These are phyloP conservation scores for Salix purpurea DNA, from an alignment of 345 rosid genomes.

Conservation along the genomic window DNA sequence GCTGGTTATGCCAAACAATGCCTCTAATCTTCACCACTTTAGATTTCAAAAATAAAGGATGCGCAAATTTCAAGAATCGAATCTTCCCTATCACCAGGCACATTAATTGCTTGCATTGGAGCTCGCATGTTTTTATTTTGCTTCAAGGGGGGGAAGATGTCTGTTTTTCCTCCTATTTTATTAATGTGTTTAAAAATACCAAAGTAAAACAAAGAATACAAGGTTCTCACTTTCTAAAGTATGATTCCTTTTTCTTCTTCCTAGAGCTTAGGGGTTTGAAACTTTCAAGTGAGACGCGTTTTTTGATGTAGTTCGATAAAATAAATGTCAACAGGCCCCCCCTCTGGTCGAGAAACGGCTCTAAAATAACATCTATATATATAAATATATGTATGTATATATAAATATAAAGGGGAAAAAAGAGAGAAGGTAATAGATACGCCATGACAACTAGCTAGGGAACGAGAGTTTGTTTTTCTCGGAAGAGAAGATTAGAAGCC, in stretches of 20 bases:
- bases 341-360: slow-evolving; percentile 4
- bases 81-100: slow-evolving; percentile 63
- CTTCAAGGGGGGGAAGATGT: slow-evolving; percentile 61
- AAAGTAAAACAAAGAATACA: slow-evolving; percentile 8
- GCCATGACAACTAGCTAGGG: slow-evolving; percentile 39
- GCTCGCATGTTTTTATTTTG: slow-evolving; percentile 40
- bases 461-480: slow-evolving; percentile 28
- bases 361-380: slow-evolving; percentile 8
- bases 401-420: background rate
- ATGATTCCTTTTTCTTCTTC: slow-evolving; percentile 2
- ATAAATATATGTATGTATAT: background rate
- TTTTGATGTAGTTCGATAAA: slow-evolving; percentile 12
- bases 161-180: slow-evolving; percentile 46
- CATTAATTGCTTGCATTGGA: slow-evolving; percentile 58
- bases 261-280: slow-evolving; percentile 33
- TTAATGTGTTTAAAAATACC: slow-evolving; percentile 6
- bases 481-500: slow-evolving; percentile 48
- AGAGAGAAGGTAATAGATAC: background rate
- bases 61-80: slow-evolving; percentile 55
- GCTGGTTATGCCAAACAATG: slow-evolving; percentile 41
- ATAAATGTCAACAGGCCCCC: slow-evolving; percentile 14
- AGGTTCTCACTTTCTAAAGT: slow-evolving; percentile 19
- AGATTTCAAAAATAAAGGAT: slow-evolving; percentile 11
- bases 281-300: slow-evolving; percentile 15
- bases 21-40: slow-evolving; percentile 40